These are phyloP conservation scores for Solanum hybrid DNA, from an alignment of 305 asterid species.

Conservation along the genomic window DNA sequence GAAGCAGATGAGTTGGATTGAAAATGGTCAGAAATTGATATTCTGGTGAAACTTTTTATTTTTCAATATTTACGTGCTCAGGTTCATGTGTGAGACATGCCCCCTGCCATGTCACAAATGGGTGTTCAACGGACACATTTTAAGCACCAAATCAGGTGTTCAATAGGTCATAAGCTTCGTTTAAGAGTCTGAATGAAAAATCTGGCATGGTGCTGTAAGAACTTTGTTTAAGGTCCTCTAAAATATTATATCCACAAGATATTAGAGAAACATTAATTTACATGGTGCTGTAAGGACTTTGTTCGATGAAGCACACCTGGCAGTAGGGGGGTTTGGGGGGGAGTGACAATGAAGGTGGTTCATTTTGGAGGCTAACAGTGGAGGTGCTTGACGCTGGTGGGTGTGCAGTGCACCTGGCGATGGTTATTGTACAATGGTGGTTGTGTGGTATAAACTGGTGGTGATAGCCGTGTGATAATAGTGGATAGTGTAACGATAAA, in stretches of 20 bases:
- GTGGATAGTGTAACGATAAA: background rate
- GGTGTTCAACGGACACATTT: background rate
- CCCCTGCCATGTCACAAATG: background rate
- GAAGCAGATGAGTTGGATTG: background rate
- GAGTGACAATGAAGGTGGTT: background rate
- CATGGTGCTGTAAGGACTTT: background rate
- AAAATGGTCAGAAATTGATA: background rate
- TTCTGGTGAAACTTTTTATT: background rate
- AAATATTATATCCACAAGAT: background rate
- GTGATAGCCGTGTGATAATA: background rate
- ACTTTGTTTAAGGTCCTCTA: background rate
- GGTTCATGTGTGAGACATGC: background rate
- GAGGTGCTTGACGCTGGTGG: background rate
- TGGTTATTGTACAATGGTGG: background rate
- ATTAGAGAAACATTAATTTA: background rate
- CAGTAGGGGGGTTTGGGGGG: background rate
- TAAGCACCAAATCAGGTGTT: background rate
- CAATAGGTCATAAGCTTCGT: background rate
- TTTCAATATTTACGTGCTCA: background rate
- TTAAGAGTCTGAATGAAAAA: background rate
- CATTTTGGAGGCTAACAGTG: background rate
- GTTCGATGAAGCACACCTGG: background rate
- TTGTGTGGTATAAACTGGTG: background rate
- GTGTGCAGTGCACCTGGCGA: background rate
- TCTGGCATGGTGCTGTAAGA: background rate